Evolutionary conservation across 2,329 filamentous ascomycete species (phyloP).

Genomic region (Camptophora hylomeconis): DNA sequence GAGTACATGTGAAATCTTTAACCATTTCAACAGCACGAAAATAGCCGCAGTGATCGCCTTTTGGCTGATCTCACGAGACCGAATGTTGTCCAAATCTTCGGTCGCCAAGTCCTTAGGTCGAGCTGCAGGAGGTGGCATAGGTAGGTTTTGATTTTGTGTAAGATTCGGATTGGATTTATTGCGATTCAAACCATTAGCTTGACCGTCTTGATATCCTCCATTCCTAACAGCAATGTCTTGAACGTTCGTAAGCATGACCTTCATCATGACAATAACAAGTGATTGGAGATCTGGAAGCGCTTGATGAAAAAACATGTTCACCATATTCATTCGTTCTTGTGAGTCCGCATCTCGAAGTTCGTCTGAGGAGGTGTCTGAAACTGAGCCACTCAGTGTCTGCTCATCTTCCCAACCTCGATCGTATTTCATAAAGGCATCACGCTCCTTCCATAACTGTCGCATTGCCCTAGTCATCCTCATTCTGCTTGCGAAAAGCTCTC

Average conservation of each 20-base stretch:
- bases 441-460: constrained; percentile 86
- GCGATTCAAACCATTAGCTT: constrained; percentile 28
- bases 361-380: constrained; percentile 22
- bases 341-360: constrained; percentile 39
- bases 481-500: constrained; percentile 76
- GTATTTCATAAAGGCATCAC: constrained; percentile 80
- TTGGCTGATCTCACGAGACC: constrained; percentile 72
- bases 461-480: constrained; percentile 87
- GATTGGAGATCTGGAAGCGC: constrained; percentile 81
- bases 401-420: constrained; percentile 62
- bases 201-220: constrained; percentile 31
- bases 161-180: constrained; percentile 17
- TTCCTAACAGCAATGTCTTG: constrained; percentile 57
- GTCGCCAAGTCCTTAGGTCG: constrained; percentile 26
- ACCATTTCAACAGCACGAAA: constrained; percentile 85
- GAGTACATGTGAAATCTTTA: constrained; percentile 84
- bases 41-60: constrained; percentile 88
- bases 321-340: constrained; percentile 53
- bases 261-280: constrained; percentile 80
- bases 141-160: constrained; percentile 11
- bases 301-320: constrained; percentile 71
- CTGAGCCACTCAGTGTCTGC: constrained; percentile 1
- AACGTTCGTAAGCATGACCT: constrained; percentile 75
- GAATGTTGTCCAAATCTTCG: constrained; percentile 70
- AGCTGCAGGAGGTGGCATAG: constrained; percentile 15